Percentiles rank a stretch among this genome's conserved stretches.
Conservation (phyloP, 2,329 filamentous ascomycete genomes). For the Arthroderma sp. region DNA sequence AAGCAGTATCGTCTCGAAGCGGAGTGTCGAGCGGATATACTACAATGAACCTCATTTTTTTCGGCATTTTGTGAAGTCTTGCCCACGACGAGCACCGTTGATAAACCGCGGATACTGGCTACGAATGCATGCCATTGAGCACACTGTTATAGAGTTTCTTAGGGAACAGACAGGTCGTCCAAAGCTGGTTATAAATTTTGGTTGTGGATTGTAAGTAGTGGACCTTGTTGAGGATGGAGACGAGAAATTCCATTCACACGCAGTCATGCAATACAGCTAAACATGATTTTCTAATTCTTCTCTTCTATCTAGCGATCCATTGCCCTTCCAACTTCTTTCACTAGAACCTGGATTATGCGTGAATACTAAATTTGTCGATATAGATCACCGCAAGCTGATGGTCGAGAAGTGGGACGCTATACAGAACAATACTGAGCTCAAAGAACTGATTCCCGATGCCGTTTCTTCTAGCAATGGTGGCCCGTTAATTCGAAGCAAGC, state of each 20-base stretch:
- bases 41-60: conserved; percentile 74
- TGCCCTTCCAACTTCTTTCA: conserved; percentile 71
- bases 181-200: conserved; percentile 71
- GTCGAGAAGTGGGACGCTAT: conserved; percentile 59
- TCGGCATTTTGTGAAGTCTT: conserved; percentile 74
- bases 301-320: conserved; percentile 54
- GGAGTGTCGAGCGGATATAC: conserved; percentile 84
- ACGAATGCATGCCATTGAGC: conserved; percentile 69
- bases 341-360: conserved; percentile 50
- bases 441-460: conserved; percentile 39
- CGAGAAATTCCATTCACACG: background rate
- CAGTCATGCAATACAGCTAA: conserved; percentile 5
- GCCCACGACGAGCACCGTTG: conserved; percentile 68
- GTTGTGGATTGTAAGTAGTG: conserved; percentile 73
- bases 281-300: background rate
- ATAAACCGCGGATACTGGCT: conserved; percentile 88
- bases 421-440: conserved; percentile 49
- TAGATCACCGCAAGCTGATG: conserved; percentile 76
- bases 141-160: conserved; percentile 63
- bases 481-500: conserved; percentile 51
- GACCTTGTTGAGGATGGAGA: background rate
- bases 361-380: conserved; percentile 60
- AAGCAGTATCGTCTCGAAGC: conserved; percentile 83
- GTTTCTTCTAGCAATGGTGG: conserved; percentile 23
- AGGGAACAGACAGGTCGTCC: conserved; percentile 41